These are phyloP conservation scores for Apiospora phragmitis DNA, from an alignment of 2,329 filamentous ascomycete species.

Conservation along the genomic window DNA sequence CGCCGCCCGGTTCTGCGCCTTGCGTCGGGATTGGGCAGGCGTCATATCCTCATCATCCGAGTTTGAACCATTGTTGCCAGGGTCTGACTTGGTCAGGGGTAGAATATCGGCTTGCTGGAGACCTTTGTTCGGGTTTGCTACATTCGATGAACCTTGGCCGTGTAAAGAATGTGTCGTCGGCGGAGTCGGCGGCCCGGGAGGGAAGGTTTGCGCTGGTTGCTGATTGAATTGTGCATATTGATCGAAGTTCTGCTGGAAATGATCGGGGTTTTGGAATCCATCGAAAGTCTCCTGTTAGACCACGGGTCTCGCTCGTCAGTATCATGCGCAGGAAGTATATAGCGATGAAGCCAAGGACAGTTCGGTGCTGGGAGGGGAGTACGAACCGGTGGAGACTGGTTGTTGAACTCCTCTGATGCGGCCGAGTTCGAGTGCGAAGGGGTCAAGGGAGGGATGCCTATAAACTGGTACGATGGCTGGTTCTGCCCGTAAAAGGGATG, in stretches of 20 bases:
- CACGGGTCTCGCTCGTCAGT: conserved; percentile 25
- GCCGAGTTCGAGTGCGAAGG: conserved; percentile 57
- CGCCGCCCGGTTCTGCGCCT: conserved; percentile 63
- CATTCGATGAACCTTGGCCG: conserved; percentile 12
- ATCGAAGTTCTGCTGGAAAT: conserved; percentile 48
- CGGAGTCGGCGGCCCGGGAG: conserved; percentile 54
- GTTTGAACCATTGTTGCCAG: conserved; percentile 43
- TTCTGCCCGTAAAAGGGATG: conserved; percentile 50
- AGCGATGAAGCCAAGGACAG: conserved; percentile 10
- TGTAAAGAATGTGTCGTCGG: conserved; percentile 38
- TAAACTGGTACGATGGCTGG: conserved; percentile 53
- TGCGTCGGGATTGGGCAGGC: conserved; percentile 58
- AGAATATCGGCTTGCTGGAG: conserved; percentile 31
- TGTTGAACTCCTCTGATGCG: conserved; percentile 55
- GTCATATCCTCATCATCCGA: conserved; percentile 58
- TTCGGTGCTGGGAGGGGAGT: conserved; percentile 20
- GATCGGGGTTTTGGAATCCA: conserved; percentile 46
- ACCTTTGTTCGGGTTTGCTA: conserved; percentile 22
- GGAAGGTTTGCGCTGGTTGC: conserved; percentile 33
- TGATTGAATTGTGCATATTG: conserved; percentile 44
- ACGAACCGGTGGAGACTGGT: conserved; percentile 57
- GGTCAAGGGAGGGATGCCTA: conserved; percentile 54
- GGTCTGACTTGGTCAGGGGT: conserved; percentile 40
- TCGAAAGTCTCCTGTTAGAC: conserved; percentile 50
- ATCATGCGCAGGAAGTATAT: conserved; percentile 20